Evolutionary conservation across 148 eudicot genomes (phyloP).

Genomic region (Rhododendron griersonianum): DNA sequence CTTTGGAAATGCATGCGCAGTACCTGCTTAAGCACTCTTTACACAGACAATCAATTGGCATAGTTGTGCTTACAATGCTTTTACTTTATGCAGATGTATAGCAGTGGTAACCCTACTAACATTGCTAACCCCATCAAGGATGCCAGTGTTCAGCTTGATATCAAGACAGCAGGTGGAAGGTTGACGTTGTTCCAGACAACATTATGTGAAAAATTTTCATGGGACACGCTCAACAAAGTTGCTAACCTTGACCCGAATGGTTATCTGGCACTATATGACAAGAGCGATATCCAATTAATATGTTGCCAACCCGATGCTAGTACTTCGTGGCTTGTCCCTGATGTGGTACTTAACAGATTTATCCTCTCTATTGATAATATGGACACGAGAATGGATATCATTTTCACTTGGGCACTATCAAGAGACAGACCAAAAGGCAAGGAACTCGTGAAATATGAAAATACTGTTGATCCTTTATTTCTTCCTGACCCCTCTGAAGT

Average conservation of each 20-base stretch:
- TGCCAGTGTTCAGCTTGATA: conserved; percentile 86
- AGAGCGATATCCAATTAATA: conserved; percentile 72
- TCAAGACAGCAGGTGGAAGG: conserved; percentile 74
- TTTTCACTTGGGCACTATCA: conserved; percentile 73
- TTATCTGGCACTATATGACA: conserved; percentile 62
- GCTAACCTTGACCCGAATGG: conserved; percentile 53
- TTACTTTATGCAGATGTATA: conserved; percentile 73
- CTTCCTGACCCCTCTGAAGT: conserved; percentile 59
- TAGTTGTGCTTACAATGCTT: conserved; percentile 6
- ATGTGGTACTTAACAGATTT: conserved; percentile 63
- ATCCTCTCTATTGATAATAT: conserved; percentile 43
- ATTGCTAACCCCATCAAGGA: conserved; percentile 92
- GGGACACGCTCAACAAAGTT: conserved; percentile 48
- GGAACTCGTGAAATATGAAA: conserved; percentile 86
- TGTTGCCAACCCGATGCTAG: conserved; percentile 97
- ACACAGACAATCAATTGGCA: neutral
- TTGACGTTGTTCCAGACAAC: conserved; percentile 77
- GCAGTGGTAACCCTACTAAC: conserved; percentile 98
- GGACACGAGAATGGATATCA: conserved; percentile 40
- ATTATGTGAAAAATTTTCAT: conserved; percentile 61
- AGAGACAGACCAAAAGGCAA: conserved; percentile 96
- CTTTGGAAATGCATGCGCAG: neutral
- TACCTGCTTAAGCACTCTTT: neutral
- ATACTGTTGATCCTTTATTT: conserved; percentile 35
- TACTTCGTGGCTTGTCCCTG: conserved; percentile 84